Conservation (phyloP, 2,329 filamentous ascomycete genomes). For the Teratosphaeria pseudoeucalypti region DNA sequence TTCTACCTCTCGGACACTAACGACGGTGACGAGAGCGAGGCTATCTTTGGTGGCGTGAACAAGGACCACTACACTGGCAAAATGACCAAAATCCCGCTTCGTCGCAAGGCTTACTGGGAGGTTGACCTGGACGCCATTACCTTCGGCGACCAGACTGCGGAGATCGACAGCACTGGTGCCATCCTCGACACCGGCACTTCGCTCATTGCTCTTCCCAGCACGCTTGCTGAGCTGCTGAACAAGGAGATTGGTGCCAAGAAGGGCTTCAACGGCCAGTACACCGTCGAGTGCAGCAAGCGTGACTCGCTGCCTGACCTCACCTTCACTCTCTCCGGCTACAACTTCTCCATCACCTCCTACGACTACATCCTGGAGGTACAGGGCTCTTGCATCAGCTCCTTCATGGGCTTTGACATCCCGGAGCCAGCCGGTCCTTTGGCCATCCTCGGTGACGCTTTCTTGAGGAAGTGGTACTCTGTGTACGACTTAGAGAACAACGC, state of each 20-base stretch:
- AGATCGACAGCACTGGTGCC: constrained; percentile 88
- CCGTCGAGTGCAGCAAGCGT: constrained; percentile 77
- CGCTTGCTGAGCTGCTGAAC: constrained; percentile 91
- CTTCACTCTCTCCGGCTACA: constrained; percentile 80
- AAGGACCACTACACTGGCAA: constrained; percentile 73
- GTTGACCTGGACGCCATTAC: constrained; percentile 89
- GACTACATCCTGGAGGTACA: constrained; percentile 96
- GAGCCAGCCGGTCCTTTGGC: constrained; percentile 82
- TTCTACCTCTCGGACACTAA: constrained; percentile 83
- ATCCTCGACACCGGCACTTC: constrained; percentile 98
- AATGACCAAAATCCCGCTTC: constrained; percentile 84
- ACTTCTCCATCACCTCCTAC: constrained; percentile 79
- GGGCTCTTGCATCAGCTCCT: constrained; percentile 91
- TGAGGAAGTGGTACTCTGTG: constrained; percentile 84
- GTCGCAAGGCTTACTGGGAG: constrained; percentile 99
- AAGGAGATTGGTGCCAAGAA: constrained; percentile 97
- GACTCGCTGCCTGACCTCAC: constrained; percentile 78
- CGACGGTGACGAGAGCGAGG: constrained; percentile 66
- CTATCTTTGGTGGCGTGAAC: constrained; percentile 81
- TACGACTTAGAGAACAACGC: constrained; percentile 86
- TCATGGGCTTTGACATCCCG: constrained; percentile 86
- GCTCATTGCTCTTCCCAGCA: constrained; percentile 83
- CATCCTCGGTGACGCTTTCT: constrained; percentile 80
- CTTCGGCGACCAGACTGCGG: constrained; percentile 73
- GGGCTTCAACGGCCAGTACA: constrained; percentile 94